phyloP scores from a whole-genome alignment of 2,329 filamentous ascomycete genomes.

The Alternaria gansuensis region DNA sequence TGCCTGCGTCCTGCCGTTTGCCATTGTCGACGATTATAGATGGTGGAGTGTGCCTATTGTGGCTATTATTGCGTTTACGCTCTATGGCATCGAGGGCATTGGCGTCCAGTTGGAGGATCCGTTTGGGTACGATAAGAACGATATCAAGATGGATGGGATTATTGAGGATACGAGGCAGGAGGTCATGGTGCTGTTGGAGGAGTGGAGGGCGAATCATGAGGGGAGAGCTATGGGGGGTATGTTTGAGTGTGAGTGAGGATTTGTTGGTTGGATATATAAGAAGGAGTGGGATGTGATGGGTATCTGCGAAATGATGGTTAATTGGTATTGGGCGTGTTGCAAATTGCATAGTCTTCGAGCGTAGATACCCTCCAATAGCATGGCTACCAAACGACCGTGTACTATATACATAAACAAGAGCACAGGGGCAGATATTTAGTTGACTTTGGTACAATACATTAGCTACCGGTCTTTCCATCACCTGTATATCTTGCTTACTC shows the following conservation, averaged over 20 bases:
- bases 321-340: slow-evolving; percentile 1
- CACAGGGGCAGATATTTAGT: neutral
- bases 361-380: slow-evolving; percentile 9
- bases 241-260: slow-evolving; percentile 37
- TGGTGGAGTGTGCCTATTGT: slow-evolving; percentile 70
- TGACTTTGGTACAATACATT: slow-evolving; percentile 20
- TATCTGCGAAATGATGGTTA: neutral
- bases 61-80: slow-evolving; percentile 68
- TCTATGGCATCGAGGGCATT: slow-evolving; percentile 72
- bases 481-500: slow-evolving; percentile 10
- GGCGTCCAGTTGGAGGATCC: slow-evolving; percentile 71
- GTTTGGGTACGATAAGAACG: slow-evolving; percentile 71
- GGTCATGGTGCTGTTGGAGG: slow-evolving; percentile 65
- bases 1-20: slow-evolving; percentile 68
- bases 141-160: slow-evolving; percentile 74
- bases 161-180: slow-evolving; percentile 68
- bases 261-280: neutral
- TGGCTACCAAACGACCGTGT: neutral
- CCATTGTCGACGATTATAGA: slow-evolving; percentile 68
- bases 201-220: slow-evolving; percentile 61
- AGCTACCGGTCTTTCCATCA: slow-evolving; percentile 1
- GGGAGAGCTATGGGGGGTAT: slow-evolving; percentile 45
- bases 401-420: neutral
- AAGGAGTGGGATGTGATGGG: neutral
- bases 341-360: neutral